Evolutionary conservation across 2,329 filamentous ascomycete species (phyloP), one percentile per base, ranked within the genome.

Genomic region (Trichoderma semiorbis): DNA sequence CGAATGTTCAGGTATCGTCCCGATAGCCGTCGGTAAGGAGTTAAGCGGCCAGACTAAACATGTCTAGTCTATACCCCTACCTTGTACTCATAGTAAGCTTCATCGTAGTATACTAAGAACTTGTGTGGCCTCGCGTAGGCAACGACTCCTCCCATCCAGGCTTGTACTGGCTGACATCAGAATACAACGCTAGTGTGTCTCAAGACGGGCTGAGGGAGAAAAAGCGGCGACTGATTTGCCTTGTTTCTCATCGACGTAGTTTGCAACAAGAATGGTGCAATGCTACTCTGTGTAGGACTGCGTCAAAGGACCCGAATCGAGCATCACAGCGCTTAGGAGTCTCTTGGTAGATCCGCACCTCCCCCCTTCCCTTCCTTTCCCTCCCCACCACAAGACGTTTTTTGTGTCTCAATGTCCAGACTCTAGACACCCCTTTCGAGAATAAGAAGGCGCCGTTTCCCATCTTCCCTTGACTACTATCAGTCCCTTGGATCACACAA

Each of bases 381-480:
- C 53, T 30, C 26, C 32, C 58, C 57, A 50, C 39, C 67, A 28
- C 18, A 12, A 47, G 16, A 16, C 39, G 39, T 39, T 69, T 39
- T 39, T 7, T 28, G 39, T 69, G 39, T 69, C 57, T 53, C 57
- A 43, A 28, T 12, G 11, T 21, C 55, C 36, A 8, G n/a, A 34
- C 18, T 16, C 36, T 36, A 58, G n/a, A 12, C 18, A 34, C 32
- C 26, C 43, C 57, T 50, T 28, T 53, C 21, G 21, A 62, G 67
- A 69, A 69, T 69, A 69, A 69, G 67, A 61, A 50, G 39, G n/a
- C 28, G 10, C n/a, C 18, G 10, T 53, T 58, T 62, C 67, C 67
- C 67, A 50, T 36, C 55, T 62, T 36, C 39, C 28, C 14, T 28
- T 69, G 58, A 60, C 39, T 21, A 30, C 34, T 30, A 14, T 39